Base-by-base conservation (phyloP, 306 rosid genomes). In the Fragaria nilgerrensis region DNA sequence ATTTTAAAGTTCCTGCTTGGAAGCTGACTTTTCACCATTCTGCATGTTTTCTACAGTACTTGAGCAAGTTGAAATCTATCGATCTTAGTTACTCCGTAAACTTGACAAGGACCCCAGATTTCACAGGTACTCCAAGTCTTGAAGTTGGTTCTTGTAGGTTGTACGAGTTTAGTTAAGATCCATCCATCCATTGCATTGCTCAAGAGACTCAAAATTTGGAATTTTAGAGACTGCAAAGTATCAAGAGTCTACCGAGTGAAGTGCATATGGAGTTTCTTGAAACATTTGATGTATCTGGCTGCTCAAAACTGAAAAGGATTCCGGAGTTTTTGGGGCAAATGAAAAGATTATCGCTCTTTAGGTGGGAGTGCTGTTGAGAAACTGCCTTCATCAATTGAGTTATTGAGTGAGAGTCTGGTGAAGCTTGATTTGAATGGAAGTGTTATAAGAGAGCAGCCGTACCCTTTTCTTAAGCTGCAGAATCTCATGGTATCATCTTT, bases 91-190 rank as follows among this genome's bases (percentile, higher is more conserved):
- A 68, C 53, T 80, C 83, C 56, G 59, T 10, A 1, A 65, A 75
- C 44, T 50, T 80, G 43, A 53, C 14, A 27, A 58, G 29, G 34
- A 74, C 83, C 25, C 83, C 79, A 17, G 74, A 80, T 65, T 80
- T 80, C 29, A 39, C 75, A 22, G 36, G 34, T 6, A 34, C 12
- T 47, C 76, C 71, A 58, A 80, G 72, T 63, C 73, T 79, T 25
- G 39, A 32, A 32, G 25, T 44, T 79, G 55, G 56, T 70, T 37
- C 76, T 75, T 17, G 47, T 36, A 75, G 76, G 66, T 13, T 80
- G 83, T 29, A 75, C n/a, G 3, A 74, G 23, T 44, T 58, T 80
- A 59, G 56, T 58, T 68, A 39, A 32, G 53, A 59, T 80, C 55
- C 72, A 80, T 41, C 61, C 75, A 45, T 74, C 83, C 19, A 58